Conservation (phyloP, 495 filamentous ascomycete genomes). For the Penicillium bialowiezense region DNA sequence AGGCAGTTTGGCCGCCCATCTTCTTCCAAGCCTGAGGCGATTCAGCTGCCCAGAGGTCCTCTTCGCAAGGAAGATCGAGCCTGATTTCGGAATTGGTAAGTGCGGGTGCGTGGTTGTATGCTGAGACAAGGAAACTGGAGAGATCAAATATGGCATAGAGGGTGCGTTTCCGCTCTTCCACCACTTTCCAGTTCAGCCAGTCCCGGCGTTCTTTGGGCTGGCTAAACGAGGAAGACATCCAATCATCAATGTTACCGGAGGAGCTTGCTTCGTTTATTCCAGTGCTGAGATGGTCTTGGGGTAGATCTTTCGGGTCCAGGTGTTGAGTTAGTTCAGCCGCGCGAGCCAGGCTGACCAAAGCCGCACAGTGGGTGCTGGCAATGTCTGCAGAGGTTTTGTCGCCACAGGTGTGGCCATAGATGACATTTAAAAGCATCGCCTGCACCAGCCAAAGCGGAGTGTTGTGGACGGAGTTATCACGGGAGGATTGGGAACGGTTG, state of each 20-base stretch:
- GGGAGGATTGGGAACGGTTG: conserved; percentile 55
- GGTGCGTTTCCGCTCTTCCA: conserved; percentile 91
- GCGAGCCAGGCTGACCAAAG: conserved; percentile 85
- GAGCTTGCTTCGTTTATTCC: conserved; percentile 10
- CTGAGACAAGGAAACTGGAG: conserved; percentile 86
- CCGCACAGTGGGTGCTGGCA: conserved; percentile 85
- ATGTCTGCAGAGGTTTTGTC: conserved; percentile 89
- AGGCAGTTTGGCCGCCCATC: conserved; percentile 65
- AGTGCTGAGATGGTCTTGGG: conserved; percentile 35
- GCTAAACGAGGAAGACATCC: conserved; percentile 32
- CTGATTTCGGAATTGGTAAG: conserved; percentile 93
- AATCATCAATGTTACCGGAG: conserved; percentile 19
- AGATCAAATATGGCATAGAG: conserved; percentile 88
- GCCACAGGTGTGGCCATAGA: conserved; percentile 94
- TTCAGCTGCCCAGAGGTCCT: conserved; percentile 86
- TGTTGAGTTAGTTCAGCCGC: conserved; percentile 70
- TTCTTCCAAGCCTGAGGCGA: conserved; percentile 73
- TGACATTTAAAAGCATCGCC: conserved; percentile 94
- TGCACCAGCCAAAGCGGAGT: conserved; percentile 98
- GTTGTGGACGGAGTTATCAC: conserved; percentile 67
- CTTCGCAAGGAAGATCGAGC: conserved; percentile 89
- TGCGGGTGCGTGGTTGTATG: conserved; percentile 87
- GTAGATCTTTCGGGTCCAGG: conserved; percentile 36
- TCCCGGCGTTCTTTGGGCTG: conserved; percentile 71
- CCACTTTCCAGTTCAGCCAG: conserved; percentile 85